Evolutionary conservation across 2,329 filamentous ascomycete genomes (phyloP), one percentile per base, ranked within the genome.

Genomic region (Aspergillus pseudoviridinutans): DNA sequence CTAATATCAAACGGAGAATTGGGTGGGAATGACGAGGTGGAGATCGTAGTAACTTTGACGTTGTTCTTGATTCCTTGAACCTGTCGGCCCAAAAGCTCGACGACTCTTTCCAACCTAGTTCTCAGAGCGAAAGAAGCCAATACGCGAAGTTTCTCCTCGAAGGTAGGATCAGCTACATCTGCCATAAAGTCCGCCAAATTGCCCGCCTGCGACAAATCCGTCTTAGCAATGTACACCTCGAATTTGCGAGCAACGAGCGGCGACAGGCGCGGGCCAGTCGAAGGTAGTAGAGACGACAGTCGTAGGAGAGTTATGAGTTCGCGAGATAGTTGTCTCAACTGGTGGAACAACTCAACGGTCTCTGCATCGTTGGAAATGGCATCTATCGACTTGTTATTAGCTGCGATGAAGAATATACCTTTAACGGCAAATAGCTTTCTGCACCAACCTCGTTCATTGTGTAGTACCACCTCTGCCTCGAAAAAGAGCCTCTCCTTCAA

Each of bases 111-210:
- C 54, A 97, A 81, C 41, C 94, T 84, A 50, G 89, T 85, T 64
- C 90, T 89, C 50, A 94, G 80, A 66, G 92, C 87, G 4, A 95
- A 76, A 0, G 92, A 87, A n/a, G 91, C 85, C 38, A 99, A 80
- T 17, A 99, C 85, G 56, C 90, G 86, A 54, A 99, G 81, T 74
- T 96, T 97, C 71, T 99, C 94, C 72, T 96, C 91, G 62, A 95
- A 89, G 9, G 86, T 89, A 52, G 89, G 87, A 61, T 96, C 91
- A 2, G 96, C 85, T 25, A 97, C 84, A 70, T 96, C 96, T 42
- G 91, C 88, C 91, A 99, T 97, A 72, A 97, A 97, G 72, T 99
- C 94, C 6, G 94, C 93, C 9, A 99, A 81, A 8, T 86, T 79
- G 2, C 93, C 93, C 1, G 92, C 92, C 64, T 97, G 92, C 46